phyloP scores from a whole-genome alignment of 306 rosid genomes.

The cucumber (Cucumis sativus) region DNA sequence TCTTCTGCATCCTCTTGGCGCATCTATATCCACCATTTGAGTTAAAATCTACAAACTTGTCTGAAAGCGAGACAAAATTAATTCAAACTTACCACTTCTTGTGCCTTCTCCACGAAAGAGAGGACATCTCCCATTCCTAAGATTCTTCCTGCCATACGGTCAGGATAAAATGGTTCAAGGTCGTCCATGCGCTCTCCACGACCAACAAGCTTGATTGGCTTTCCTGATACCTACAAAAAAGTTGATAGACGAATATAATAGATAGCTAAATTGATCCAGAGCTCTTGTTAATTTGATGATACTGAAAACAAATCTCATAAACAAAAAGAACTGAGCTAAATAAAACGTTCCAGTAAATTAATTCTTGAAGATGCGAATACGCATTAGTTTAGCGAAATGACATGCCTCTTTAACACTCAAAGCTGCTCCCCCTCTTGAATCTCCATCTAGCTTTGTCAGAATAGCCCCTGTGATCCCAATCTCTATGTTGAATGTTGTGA shows the following conservation, averaged over 20 bases:
- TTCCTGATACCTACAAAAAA: conserved; percentile 78
- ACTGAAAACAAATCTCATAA: neutral
- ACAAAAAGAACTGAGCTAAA: neutral
- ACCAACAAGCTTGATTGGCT: conserved; percentile 96
- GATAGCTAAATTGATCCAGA: neutral
- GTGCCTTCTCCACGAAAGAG: conserved; percentile 96
- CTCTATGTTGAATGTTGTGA: conserved; percentile 87
- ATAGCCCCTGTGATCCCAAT: conserved; percentile 99
- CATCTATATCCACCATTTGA: conserved; percentile 40
- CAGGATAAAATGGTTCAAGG: conserved; percentile 97
- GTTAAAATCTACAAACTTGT: conserved; percentile 7
- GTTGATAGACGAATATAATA: neutral
- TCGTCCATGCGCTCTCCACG: conserved; percentile 98
- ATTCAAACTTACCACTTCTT: conserved; percentile 70
- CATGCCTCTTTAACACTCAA: conserved; percentile 93
- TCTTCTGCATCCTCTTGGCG: conserved; percentile 94
- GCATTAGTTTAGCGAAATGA: neutral
- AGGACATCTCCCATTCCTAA: conserved; percentile 99
- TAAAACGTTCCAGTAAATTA: neutral
- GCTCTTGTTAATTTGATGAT: neutral
- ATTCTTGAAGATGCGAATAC: neutral
- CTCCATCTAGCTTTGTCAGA: conserved; percentile 96
- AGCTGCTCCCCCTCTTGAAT: conserved; percentile 99
- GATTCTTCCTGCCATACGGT: conserved; percentile 97
- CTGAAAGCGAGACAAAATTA: conserved; percentile 4